Conservation (phyloP, 2,329 filamentous ascomycete species). For the Didymella pinodella region DNA sequence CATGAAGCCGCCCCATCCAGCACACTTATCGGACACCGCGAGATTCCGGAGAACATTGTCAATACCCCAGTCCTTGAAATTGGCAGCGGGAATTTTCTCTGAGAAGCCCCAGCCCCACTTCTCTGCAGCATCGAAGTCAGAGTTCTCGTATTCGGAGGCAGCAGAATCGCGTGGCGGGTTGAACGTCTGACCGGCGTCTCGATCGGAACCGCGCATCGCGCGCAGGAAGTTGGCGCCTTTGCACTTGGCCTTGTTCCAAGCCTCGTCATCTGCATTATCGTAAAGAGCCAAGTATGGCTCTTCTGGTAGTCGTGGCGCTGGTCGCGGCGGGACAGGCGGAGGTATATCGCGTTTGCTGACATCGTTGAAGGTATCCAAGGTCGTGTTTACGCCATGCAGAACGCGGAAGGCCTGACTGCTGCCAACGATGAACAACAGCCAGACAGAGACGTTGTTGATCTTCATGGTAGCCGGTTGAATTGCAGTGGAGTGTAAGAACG, state of each 20-base stretch:
- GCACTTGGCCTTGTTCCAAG: slow-evolving; percentile 9
- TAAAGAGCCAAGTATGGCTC: background rate
- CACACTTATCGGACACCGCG: slow-evolving; percentile 1
- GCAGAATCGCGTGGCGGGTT: slow-evolving; percentile 2
- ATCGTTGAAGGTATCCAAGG: background rate
- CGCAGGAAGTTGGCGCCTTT: slow-evolving; percentile 8
- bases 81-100: background rate
- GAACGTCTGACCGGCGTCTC: slow-evolving; percentile 8
- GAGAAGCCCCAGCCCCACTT: slow-evolving; percentile 9
- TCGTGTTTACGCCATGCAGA: background rate
- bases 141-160: background rate
- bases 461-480: slow-evolving; percentile 4
- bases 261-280: slow-evolving; percentile 6
- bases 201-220: slow-evolving; percentile 6
- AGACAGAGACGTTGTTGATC: background rate
- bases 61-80: slow-evolving; percentile 10
- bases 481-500: background rate
- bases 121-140: background rate
- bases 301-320: background rate
- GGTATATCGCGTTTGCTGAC: background rate
- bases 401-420: background rate
- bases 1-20: slow-evolving; percentile 1
- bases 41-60: background rate
- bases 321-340: slow-evolving; percentile 1
- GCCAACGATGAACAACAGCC: background rate